Base-by-base conservation (phyloP, 1,139 yeast species). In the Candida albicans region DNA sequence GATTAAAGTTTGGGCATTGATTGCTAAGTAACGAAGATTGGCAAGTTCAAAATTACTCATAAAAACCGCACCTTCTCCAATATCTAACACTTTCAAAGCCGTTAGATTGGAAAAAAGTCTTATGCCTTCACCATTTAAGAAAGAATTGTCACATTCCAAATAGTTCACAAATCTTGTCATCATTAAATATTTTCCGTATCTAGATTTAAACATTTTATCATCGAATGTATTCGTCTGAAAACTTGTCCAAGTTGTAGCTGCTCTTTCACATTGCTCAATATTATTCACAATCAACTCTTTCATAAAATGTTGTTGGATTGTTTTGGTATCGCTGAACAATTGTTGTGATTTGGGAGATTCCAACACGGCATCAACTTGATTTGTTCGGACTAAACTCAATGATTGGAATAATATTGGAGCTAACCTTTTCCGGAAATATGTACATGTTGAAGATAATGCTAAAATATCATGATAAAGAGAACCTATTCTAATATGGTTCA, bases 301-400 rank as follows among this genome's bases (percentile, higher is more conserved):
- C 12, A 63, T 39, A 22, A 61, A 55, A 34, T 57, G 52, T 26
- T 65, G 42, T 28, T 57, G 57, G 42, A 58, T 58, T n/a, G 43
- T 47, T 38, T 51, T 55, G 29, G 44, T 48, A 41, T 58, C 61
- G 29, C 68, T 64, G 45, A 54, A 65, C 15, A 47, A 33, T 35
- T 58, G 58, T 49, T 53, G 55, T 8, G 52, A 37, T 33, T 47
- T 51, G 11, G 70, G 68, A 14, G 49, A 52, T 1, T 56, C 53
- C 35, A 67, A 44, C 11, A 64, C 46, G 9, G 63, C 57, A 51
- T 67, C 72, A n/a, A 63, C 49, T 43, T 63, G 64, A 46, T 65
- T 65, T 27, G 45, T 44, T 28, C 72, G 45, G 4, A 67, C 51
- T 35, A 67, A 47, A 47, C 71, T 67, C 3, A 61, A 24, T 10